Evolutionary conservation across 2,329 filamentous ascomycete species (phyloP).

Genomic region (Trichophyton equinum): DNA sequence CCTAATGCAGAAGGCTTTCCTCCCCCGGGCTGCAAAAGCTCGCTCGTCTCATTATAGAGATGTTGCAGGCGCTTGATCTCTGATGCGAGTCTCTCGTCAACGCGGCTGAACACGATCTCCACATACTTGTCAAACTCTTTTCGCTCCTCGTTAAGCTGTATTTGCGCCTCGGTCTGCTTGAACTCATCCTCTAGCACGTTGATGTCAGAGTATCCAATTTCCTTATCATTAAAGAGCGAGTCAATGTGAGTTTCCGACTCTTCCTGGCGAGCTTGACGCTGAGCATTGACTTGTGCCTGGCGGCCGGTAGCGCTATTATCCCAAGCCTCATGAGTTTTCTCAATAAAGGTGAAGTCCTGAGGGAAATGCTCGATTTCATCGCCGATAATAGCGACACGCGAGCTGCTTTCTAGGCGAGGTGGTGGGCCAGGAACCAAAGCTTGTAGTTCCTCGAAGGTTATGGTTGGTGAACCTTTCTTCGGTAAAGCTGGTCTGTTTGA

Average conservation of each 20-base stretch:
- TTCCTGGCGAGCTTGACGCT: slow-evolving; percentile 39
- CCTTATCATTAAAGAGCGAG: slow-evolving; percentile 42
- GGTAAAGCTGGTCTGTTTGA: slow-evolving; percentile 21
- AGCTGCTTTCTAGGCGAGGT: slow-evolving; percentile 23
- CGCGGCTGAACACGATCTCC: slow-evolving; percentile 37
- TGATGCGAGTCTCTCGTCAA: slow-evolving; percentile 37
- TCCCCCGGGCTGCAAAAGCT: slow-evolving; percentile 27
- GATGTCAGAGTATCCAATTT: slow-evolving; percentile 47
- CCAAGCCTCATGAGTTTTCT: slow-evolving; percentile 32
- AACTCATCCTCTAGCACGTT: slow-evolving; percentile 43
- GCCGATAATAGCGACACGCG: slow-evolving; percentile 23
- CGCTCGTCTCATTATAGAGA: slow-evolving; percentile 34
- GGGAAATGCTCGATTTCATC: slow-evolving; percentile 25
- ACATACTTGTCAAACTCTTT: slow-evolving; percentile 41
- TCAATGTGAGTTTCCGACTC: slow-evolving; percentile 43
- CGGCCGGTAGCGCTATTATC: slow-evolving; percentile 34
- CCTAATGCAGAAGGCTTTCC: slow-evolving; percentile 20
- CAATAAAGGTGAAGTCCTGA: slow-evolving; percentile 35
- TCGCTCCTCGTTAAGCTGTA: slow-evolving; percentile 42
- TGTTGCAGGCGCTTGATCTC: slow-evolving; percentile 40
- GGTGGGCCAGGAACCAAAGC: slow-evolving; percentile 24
- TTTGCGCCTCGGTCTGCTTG: slow-evolving; percentile 39
- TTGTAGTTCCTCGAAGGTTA: slow-evolving; percentile 25
- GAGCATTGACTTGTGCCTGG: slow-evolving; percentile 36
- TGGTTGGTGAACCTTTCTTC: slow-evolving; percentile 19